Conservation (phyloP, 2,329 filamentous ascomycete genomes). For the Botryotinia globosa region DNA sequence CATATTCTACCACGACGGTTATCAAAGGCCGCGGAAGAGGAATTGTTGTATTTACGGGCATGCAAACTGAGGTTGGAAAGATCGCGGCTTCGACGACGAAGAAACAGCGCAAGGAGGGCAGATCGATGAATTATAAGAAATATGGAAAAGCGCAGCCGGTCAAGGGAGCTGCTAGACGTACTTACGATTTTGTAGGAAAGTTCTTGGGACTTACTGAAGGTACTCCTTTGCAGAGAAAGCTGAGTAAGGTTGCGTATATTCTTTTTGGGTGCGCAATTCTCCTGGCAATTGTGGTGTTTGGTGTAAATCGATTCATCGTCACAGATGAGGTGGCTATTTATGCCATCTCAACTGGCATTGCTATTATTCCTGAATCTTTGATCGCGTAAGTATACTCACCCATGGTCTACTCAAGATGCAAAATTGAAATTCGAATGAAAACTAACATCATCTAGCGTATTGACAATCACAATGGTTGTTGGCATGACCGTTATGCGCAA, state of each 20-base stretch:
- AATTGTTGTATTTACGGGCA: slow-evolving; percentile 53
- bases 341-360: slow-evolving; percentile 44
- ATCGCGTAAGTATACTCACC: slow-evolving; percentile 33
- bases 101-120: slow-evolving; percentile 53
- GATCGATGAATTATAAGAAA: slow-evolving; percentile 46
- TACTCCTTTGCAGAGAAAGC: slow-evolving; percentile 62
- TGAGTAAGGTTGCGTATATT: slow-evolving; percentile 62
- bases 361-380: slow-evolving; percentile 62
- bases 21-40: slow-evolving; percentile 54
- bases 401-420: background rate
- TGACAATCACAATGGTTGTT: slow-evolving; percentile 66
- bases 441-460: slow-evolving; percentile 46
- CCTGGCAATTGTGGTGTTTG: slow-evolving; percentile 43
- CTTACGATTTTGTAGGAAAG: slow-evolving; percentile 48
- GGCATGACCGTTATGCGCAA: slow-evolving; percentile 58
- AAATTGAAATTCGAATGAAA: slow-evolving; percentile 31
- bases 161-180: slow-evolving; percentile 49
- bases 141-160: slow-evolving; percentile 46
- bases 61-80: slow-evolving; percentile 56
- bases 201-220: slow-evolving; percentile 60
- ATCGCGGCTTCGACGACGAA: slow-evolving; percentile 50
- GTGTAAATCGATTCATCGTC: slow-evolving; percentile 43
- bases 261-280: slow-evolving; percentile 56
- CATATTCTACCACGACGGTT: slow-evolving; percentile 54
- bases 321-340: slow-evolving; percentile 36